Conservation (phyloP, 2,329 filamentous ascomycete genomes). For the Elsinoe australis region DNA sequence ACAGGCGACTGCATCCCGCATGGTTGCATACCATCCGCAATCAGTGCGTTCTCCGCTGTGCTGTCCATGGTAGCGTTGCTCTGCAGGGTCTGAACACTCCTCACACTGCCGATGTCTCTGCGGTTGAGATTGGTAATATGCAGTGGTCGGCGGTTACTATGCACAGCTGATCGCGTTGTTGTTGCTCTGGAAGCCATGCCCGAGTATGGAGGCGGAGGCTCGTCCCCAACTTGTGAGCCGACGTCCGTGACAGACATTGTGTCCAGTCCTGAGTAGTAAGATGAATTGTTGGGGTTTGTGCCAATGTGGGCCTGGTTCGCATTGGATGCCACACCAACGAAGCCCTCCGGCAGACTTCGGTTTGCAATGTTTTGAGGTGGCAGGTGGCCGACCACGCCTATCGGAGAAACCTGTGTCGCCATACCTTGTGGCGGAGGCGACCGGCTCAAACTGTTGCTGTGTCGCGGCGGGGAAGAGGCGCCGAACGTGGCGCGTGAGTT, state of each 20-base stretch:
- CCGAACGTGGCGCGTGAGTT: background rate
- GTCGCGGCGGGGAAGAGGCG: background rate
- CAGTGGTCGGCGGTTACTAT: constrained; percentile 1
- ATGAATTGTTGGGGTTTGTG: constrained; percentile 9
- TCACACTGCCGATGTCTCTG: constrained; percentile 1
- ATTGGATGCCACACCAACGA: background rate
- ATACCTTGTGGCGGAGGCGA: background rate
- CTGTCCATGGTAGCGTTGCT: constrained; percentile 11
- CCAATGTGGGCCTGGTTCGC: constrained; percentile 11
- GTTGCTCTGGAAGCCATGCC: constrained; percentile 5
- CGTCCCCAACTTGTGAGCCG: constrained; percentile 9
- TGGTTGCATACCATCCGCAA: constrained; percentile 3
- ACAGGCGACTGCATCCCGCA: background rate
- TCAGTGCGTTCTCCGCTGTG: background rate
- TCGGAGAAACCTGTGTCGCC: background rate
- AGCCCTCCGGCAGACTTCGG: background rate
- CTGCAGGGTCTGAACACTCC: constrained; percentile 8
- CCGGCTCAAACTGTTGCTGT: background rate
- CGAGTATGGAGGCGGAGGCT: constrained; percentile 12
- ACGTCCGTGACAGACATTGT: constrained; percentile 11
- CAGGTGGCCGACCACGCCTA: background rate
- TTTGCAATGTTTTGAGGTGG: constrained; percentile 5
- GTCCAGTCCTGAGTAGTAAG: constrained; percentile 10
- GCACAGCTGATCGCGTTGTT: constrained; percentile 5
- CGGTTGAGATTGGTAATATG: constrained; percentile 11